Base-by-base conservation (phyloP, 371 early-diverging fungal genomes). In the Mucor indicus region DNA sequence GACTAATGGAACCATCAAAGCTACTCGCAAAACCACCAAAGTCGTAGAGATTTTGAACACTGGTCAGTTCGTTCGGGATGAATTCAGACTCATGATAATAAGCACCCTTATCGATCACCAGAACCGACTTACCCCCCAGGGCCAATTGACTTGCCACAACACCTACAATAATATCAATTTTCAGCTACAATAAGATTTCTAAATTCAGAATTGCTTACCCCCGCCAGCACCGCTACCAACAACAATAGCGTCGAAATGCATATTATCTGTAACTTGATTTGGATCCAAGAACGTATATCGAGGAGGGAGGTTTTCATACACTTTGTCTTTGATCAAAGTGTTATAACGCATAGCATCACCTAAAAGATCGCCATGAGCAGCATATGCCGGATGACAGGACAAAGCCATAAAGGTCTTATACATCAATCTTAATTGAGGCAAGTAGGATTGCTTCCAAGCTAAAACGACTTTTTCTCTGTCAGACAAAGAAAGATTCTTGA, bases 181-280 rank as follows among this genome's bases (percentile, higher is more conserved):
- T 12, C 6, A 29, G 30, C 30, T 29, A 29, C 12, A 8, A 12
- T 8, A 29, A 29, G 30, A 29, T 29, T 29, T 1, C 17, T 45
- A 4, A 19, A 10, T 43, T 13, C 25, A 8, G 0, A 4, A 42
- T 33, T 36, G 11, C 31, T 53, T 57, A 65, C 71, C 89, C 29
- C 91, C 91, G 40, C 91, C 91, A 27, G 83, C 82, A 36, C 91
- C 91, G 8, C 81, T 81, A 1, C 91, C 91, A 30, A 91, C 64
- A 29, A 91, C 66, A 15, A 89, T 84, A 2, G 76, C 86, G 53
- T 90, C 91, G 36, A 80, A 64, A 5, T 61, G 62, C 6, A 68
- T 48, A 6, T 62, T 57, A 19, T 69, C 53, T 1, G 44, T 51
- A 0, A 62, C 51, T 19, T 62, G 48, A 3, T 62, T 48, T 1